These are phyloP conservation scores for Boletus reticulatus DNA, from an alignment of 768 basidiomycete species.

Conservation along the genomic window DNA sequence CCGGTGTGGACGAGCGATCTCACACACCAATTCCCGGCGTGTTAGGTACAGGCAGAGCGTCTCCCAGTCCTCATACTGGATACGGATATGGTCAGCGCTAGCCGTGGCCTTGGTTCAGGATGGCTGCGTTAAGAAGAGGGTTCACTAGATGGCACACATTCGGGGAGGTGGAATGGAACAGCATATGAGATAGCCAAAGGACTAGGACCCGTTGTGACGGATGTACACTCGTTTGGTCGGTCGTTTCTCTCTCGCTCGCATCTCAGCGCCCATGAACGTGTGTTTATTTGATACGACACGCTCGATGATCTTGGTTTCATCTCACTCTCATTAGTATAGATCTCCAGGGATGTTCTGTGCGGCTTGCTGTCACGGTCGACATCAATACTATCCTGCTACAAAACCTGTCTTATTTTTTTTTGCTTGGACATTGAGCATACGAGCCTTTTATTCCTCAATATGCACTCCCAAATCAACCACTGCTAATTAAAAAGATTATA, in stretches of 20 bases:
- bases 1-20: slow-evolving; percentile 26
- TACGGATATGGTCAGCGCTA: slow-evolving; percentile 41
- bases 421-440: slow-evolving; percentile 23
- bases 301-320: slow-evolving; percentile 17
- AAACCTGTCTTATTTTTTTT: neutral
- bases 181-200: slow-evolving; percentile 14
- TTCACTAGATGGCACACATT: slow-evolving; percentile 11
- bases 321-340: slow-evolving; percentile 19
- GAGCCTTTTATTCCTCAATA: slow-evolving; percentile 24
- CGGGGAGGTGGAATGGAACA: neutral
- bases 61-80: slow-evolving; percentile 47
- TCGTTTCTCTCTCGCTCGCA: slow-evolving; percentile 5
- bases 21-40: slow-evolving; percentile 30
- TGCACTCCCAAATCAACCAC: slow-evolving; percentile 17
- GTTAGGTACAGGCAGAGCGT: slow-evolving; percentile 32
- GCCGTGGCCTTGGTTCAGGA: neutral
- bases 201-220: slow-evolving; percentile 16
- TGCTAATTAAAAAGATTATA: slow-evolving; percentile 24
- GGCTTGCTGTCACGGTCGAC: slow-evolving; percentile 17
- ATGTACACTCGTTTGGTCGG: slow-evolving; percentile 29
- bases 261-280: slow-evolving; percentile 8
- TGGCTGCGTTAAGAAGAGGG: neutral
- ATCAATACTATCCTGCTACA: slow-evolving; percentile 10
- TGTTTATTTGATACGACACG: slow-evolving; percentile 3
- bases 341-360: slow-evolving; percentile 16